These are phyloP conservation scores for Paraleonurus japonicus DNA, from an alignment of 257 asterid species.

Conservation along the genomic window DNA sequence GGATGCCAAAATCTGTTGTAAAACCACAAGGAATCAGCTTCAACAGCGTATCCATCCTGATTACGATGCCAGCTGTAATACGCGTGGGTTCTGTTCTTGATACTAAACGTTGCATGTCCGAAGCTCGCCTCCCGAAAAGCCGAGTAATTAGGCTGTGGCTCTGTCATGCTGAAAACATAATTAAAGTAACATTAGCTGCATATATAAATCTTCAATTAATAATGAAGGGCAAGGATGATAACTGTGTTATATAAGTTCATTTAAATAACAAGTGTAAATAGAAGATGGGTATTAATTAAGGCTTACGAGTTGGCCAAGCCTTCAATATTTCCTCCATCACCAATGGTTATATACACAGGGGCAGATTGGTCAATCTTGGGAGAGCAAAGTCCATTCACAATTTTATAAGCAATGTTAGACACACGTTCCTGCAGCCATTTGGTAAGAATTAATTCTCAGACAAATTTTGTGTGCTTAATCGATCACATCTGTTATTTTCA, in stretches of 20 bases:
- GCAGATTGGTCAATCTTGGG: constrained; percentile 53
- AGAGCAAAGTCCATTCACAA: constrained; percentile 53
- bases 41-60: constrained; percentile 68
- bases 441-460: no score
- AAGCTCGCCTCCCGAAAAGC: constrained; percentile 91
- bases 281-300: no score
- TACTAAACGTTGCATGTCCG: constrained; percentile 76
- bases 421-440: constrained; percentile 66
- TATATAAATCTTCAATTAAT: no score
- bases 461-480: no score
- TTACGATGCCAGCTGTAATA: constrained; percentile 80
- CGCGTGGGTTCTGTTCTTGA: constrained; percentile 79
- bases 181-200: background rate
- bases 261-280: no score
- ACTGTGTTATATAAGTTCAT: no score
- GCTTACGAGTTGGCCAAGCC: constrained; percentile 63
- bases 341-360: constrained; percentile 62
- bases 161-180: constrained; percentile 59
- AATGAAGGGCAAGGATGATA: no score
- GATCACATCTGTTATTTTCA: background rate
- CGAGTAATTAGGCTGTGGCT: constrained; percentile 85
- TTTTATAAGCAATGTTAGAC: constrained; percentile 60
- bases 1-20: constrained; percentile 58
- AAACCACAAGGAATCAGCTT: constrained; percentile 79
- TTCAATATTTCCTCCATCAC: constrained; percentile 71